Conservation (phyloP, 352 stramenopile genomes). For the Phytophthora gonapodyides region DNA sequence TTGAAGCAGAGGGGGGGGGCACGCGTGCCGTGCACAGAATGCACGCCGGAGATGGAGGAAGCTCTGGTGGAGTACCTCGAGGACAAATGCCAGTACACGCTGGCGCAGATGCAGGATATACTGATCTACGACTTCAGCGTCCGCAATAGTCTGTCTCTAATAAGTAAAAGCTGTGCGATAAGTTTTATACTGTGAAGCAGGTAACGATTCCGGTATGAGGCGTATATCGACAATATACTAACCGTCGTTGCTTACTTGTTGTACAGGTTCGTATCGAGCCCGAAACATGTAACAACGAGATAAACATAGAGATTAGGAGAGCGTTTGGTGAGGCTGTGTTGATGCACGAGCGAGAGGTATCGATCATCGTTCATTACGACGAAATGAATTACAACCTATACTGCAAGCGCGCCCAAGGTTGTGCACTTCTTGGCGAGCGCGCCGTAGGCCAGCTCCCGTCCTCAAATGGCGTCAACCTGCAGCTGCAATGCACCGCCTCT, state of each 20-base stretch:
- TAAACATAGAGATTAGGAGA: not conserved
- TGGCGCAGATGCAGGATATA: too few relatives aligned
- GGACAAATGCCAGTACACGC: too few relatives aligned
- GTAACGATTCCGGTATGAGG: too few relatives aligned
- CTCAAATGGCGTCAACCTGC: not conserved
- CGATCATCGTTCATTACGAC: not conserved
- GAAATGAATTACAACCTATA: slow-evolving; percentile 3
- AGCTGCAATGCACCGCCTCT: not conserved
- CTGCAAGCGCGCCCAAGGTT: not conserved
- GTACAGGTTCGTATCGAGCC: not conserved
- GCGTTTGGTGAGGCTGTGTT: not conserved
- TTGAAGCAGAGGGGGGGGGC: too few relatives aligned
- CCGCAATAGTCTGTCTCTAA: too few relatives aligned
- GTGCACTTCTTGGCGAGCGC: not conserved
- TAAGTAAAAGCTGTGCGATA: too few relatives aligned
- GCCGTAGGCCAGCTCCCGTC: not conserved
- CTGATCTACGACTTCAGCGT: too few relatives aligned
- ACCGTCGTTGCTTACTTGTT: not conserved
- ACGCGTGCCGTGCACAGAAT: too few relatives aligned
- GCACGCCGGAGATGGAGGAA: too few relatives aligned
- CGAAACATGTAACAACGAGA: not conserved
- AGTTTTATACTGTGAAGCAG: too few relatives aligned
- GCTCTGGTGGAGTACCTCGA: too few relatives aligned
- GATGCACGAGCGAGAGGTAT: not conserved
- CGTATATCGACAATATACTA: not conserved